Conservation (phyloP, 1,139 yeast genomes). For the Komagataea norvegica region DNA sequence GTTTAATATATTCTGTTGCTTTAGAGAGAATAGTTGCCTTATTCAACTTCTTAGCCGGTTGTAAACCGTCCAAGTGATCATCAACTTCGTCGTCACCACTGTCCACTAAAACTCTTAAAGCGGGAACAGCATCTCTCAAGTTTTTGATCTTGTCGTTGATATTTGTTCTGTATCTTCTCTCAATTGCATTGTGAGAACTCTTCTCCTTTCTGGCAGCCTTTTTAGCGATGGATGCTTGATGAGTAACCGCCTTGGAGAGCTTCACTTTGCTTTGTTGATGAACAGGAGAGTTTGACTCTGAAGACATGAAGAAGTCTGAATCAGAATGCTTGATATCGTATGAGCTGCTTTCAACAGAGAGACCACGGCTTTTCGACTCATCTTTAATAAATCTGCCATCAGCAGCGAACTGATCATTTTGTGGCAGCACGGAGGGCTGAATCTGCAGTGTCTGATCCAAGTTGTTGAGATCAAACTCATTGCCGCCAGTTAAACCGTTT, state of each 20-base stretch:
- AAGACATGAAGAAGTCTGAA: constrained; percentile 8
- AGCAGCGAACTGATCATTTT: no score
- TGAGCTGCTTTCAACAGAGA: constrained; percentile 2
- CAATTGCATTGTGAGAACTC: constrained; percentile 69
- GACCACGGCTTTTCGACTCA: no score
- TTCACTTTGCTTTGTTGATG: constrained; percentile 14
- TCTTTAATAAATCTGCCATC: no score
- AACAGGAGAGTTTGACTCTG: constrained; percentile 9
- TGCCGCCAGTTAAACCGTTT: constrained; percentile 4
- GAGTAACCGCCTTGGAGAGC: constrained; percentile 23
- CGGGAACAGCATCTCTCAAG: constrained; percentile 68
- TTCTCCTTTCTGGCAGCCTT: constrained; percentile 41
- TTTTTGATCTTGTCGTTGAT: constrained; percentile 64
- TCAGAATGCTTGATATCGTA: constrained; percentile 7
- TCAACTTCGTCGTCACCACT: constrained; percentile 33
- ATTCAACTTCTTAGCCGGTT: constrained; percentile 83
- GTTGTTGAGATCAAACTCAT: constrained; percentile 5
- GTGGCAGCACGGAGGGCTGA: no score
- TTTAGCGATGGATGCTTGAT: constrained; percentile 22
- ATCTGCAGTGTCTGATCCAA: constrained; percentile 6
- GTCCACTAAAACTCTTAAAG: constrained; percentile 39
- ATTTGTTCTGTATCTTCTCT: constrained; percentile 69
- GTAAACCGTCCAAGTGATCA: constrained; percentile 66
- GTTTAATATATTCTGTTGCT: constrained; percentile 86
- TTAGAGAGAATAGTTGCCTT: constrained; percentile 85